Conservation (phyloP, 2,329 filamentous ascomycete species). For the Colletotrichum cordylinicola region DNA sequence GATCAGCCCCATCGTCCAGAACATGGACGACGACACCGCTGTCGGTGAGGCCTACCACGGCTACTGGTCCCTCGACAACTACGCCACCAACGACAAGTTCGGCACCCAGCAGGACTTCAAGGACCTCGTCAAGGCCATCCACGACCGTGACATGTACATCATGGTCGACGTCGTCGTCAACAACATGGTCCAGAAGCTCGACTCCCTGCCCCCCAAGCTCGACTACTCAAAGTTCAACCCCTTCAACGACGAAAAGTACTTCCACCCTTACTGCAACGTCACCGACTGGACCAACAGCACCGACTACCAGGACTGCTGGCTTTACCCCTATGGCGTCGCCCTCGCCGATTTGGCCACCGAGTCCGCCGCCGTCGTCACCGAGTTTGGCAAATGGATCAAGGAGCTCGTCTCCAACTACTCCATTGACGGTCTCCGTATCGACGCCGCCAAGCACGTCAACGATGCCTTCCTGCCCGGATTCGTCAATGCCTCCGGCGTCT, state of each 20-base stretch:
- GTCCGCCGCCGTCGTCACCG: slow-evolving; percentile 47
- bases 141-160: slow-evolving; percentile 59
- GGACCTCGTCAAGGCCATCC: slow-evolving; percentile 50
- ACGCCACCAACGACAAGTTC: slow-evolving; percentile 52
- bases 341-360: slow-evolving; percentile 69
- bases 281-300: slow-evolving; percentile 58
- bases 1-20: slow-evolving; percentile 63
- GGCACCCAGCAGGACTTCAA: slow-evolving; percentile 55
- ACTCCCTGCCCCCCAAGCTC: slow-evolving; percentile 55
- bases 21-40: slow-evolving; percentile 27
- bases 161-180: slow-evolving; percentile 63
- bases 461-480: slow-evolving; percentile 64
- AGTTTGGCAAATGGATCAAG: slow-evolving; percentile 64
- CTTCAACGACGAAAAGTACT: slow-evolving; percentile 61
- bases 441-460: slow-evolving; percentile 69
- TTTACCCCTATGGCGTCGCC: slow-evolving; percentile 57
- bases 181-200: slow-evolving; percentile 45
- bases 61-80: slow-evolving; percentile 45
- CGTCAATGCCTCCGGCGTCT: slow-evolving; percentile 59
- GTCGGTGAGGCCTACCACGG: slow-evolving; percentile 40
- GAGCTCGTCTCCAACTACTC: slow-evolving; percentile 64
- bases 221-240: slow-evolving; percentile 27
- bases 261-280: slow-evolving; percentile 64
- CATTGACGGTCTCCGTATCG: slow-evolving; percentile 67
- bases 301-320: slow-evolving; percentile 62